A percentile compares a stretch with the other conserved stretches of the same genome.
Evolutionary conservation across 148 eudicot species (phyloP).

Genomic region (Salicornia ramosissima): DNA sequence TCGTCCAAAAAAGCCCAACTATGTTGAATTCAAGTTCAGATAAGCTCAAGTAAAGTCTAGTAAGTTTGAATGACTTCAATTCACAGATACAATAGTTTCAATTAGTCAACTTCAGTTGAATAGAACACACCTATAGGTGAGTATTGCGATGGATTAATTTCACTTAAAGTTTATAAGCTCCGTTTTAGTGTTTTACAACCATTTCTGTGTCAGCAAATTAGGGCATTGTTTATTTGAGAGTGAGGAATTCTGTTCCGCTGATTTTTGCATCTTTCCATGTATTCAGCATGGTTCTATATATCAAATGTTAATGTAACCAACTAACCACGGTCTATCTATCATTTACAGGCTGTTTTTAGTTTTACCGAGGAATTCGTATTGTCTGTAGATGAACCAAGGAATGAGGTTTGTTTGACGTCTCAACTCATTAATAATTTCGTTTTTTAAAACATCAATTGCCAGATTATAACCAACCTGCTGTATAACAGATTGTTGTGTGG

Average conservation of each 20-base stretch:
- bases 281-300: neutral
- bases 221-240: neutral
- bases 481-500: slow-evolving; percentile 63
- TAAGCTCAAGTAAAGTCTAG: too few relatives aligned
- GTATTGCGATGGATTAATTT: neutral
- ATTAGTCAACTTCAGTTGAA: too few relatives aligned
- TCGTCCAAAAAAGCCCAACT: too few relatives aligned
- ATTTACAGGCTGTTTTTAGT: slow-evolving; percentile 70
- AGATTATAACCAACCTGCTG: neutral
- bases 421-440: neutral
- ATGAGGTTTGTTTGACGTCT: slow-evolving; percentile 49
- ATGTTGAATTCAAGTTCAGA: too few relatives aligned
- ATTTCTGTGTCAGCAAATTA: neutral
- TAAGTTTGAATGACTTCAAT: too few relatives aligned
- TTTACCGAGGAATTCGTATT: slow-evolving; percentile 74
- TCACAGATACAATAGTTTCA: neutral
- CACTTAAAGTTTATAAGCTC: neutral
- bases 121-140: neutral
- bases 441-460: neutral
- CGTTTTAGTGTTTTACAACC: neutral
- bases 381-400: slow-evolving; percentile 68
- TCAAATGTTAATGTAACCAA: neutral
- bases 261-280: neutral
- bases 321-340: neutral
- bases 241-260: neutral